Evolutionary conservation across 2,329 filamentous ascomycete species (phyloP).

Genomic region (Talaromyces piceae): DNA sequence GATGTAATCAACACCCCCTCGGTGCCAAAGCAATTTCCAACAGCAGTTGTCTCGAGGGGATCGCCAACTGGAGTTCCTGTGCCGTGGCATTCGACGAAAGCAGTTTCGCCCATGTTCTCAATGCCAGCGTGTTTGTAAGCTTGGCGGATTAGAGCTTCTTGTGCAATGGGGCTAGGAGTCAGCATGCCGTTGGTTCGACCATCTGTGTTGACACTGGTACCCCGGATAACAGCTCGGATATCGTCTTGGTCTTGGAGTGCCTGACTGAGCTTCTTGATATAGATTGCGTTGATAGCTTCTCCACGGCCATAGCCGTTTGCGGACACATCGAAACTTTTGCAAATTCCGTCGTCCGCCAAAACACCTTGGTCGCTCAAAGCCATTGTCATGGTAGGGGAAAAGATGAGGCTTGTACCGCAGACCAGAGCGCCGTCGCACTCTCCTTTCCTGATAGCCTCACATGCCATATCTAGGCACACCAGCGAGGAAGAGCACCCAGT

Average conservation of each 20-base stretch:
- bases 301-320: slow-evolving; percentile 46
- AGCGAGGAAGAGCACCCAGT: slow-evolving; percentile 16
- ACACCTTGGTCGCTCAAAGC: slow-evolving; percentile 31
- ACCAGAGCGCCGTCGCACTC: slow-evolving; percentile 19
- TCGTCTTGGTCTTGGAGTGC: slow-evolving; percentile 40
- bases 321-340: slow-evolving; percentile 35
- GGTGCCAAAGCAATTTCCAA: slow-evolving; percentile 16
- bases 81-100: slow-evolving; percentile 30
- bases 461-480: slow-evolving; percentile 18
- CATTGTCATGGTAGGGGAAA: slow-evolving; percentile 24
- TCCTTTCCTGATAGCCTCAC: slow-evolving; percentile 16
- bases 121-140: slow-evolving; percentile 28
- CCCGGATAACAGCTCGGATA: slow-evolving; percentile 31
- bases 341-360: slow-evolving; percentile 40
- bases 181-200: slow-evolving; percentile 15
- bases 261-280: slow-evolving; percentile 43
- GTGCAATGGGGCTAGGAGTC: slow-evolving; percentile 23
- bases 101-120: slow-evolving; percentile 17
- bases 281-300: slow-evolving; percentile 43
- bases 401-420: slow-evolving; percentile 19
- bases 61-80: slow-evolving; percentile 27
- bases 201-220: slow-evolving; percentile 24
- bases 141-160: slow-evolving; percentile 29
- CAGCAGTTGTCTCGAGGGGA: slow-evolving; percentile 21
- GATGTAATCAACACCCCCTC: slow-evolving; percentile 13